Conservation (phyloP, 2,329 filamentous ascomycete genomes). For the Ophiosphaerella korrae region DNA sequence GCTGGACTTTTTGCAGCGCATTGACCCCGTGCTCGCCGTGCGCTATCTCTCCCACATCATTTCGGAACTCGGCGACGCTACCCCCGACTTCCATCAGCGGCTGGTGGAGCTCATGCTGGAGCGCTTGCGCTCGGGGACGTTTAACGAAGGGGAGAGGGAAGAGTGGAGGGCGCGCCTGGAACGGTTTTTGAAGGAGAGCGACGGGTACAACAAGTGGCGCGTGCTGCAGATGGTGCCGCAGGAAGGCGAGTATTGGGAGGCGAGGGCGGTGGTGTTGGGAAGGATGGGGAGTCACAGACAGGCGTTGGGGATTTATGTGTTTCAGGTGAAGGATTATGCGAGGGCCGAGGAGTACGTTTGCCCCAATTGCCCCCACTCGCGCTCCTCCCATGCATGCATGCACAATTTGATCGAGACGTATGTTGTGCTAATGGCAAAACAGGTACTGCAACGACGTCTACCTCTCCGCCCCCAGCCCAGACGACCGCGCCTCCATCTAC, state of each 20-base stretch:
- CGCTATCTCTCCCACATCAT: conserved; percentile 91
- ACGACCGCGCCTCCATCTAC: conserved; percentile 76
- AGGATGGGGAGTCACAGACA: conserved; percentile 97
- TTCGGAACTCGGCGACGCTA: conserved; percentile 80
- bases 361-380: no score
- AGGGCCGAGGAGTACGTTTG: conserved; percentile 84
- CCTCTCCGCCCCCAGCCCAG: conserved; percentile 61
- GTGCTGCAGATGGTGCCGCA: conserved; percentile 78
- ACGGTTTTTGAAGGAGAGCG: conserved; percentile 74
- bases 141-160: conserved; percentile 42
- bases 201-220: conserved; percentile 78
- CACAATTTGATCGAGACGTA: neutral
- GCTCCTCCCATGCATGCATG: no score
- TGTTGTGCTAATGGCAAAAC: conserved; percentile 53
- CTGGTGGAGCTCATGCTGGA: conserved; percentile 75
- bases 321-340: conserved; percentile 81
- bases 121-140: conserved; percentile 50
- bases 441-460: conserved; percentile 84
- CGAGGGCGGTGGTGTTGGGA: conserved; percentile 85
- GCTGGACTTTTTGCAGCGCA: conserved; percentile 71
- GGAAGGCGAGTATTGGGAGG: conserved; percentile 88
- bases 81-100: conserved; percentile 84
- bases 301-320: conserved; percentile 96
- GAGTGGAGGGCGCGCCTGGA: conserved; percentile 70
- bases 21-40: conserved; percentile 74